Conservation (phyloP, 345 rosid species). For the Gossypium turneri region DNA sequence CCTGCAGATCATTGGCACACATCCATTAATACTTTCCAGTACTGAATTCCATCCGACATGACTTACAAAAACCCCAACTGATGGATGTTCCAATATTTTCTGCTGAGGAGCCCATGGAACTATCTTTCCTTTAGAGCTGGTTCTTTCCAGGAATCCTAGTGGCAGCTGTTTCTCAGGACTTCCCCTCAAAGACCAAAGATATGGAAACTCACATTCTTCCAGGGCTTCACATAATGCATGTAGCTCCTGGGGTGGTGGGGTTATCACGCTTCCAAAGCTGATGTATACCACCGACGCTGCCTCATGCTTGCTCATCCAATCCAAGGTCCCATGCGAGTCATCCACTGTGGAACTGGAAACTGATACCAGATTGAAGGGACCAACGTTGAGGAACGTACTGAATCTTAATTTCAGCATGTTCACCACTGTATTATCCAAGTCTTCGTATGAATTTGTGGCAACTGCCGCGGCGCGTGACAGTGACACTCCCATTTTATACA, state of each 20-base stretch:
- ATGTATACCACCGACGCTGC: constrained; percentile 49
- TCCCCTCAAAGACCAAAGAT: constrained; percentile 64
- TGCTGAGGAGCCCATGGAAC: constrained; percentile 66
- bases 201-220: constrained; percentile 32
- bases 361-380: constrained; percentile 32
- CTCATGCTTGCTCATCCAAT: constrained; percentile 45
- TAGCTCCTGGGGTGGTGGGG: constrained; percentile 44
- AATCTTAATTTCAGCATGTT: constrained; percentile 29
- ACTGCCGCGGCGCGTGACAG: constrained; percentile 40
- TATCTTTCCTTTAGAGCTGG: constrained; percentile 31
- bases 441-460: constrained; percentile 37
- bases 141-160: constrained; percentile 31
- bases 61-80: constrained; percentile 53
- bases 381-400: constrained; percentile 35
- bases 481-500: constrained; percentile 35
- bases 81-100: constrained; percentile 36
- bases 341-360: not conserved
- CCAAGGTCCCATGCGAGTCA: constrained; percentile 43
- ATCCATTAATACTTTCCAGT: constrained; percentile 38
- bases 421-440: constrained; percentile 28
- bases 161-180: constrained; percentile 25
- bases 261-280: constrained; percentile 52
- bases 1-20: constrained; percentile 52
- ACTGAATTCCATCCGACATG: constrained; percentile 66
- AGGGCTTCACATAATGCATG: constrained; percentile 47